Evolutionary conservation across 306 rosid genomes (phyloP), one percentile per base, ranked within the genome.

Genomic region (Prunus padus): DNA sequence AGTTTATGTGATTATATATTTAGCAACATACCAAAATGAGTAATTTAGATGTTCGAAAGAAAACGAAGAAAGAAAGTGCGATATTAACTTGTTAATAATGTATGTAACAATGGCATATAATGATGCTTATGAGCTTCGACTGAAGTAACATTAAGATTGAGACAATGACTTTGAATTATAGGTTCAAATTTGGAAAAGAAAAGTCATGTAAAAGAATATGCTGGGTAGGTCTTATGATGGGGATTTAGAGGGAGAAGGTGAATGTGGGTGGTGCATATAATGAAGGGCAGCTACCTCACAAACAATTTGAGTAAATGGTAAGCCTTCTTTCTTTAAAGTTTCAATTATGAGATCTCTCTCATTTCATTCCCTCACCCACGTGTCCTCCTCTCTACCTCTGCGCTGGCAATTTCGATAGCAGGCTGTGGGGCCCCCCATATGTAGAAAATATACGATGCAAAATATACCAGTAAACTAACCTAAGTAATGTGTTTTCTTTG

Each of bases 381-480:
- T 78, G 81, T 78, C 69, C 47, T 78, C 69, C 47, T 69, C 59
- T 62, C 33, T 9, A 8, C 15, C n/a, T 25, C 56, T 54, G 11
- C 6, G 59, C 66, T 74, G 77, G 62, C 51, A 65, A 42, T 33
- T 45, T 40, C 70, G 4, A n/a, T 12, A 3, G 64, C 2, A 54
- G 42, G 42, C 42, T 8, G 0, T 2, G 5, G 0, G 60, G 11
- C 14, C 25, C 26, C 5, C 11, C 61, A 8, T 8, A 19, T 1
- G 60, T 51, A 51, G 1, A 5, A 16, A 46, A 11, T 45, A 45
- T 45, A 2, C 13, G 2, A 45, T 45, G 7, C 49, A 30, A 30
- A 31, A 37, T 14, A 47, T 47, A 11, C 13, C 18, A 47, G 16
- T 47, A 47, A 12, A 47, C 51, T 13, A 47, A 14, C 51, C 51